Evolutionary conservation across 805 yeast species (phyloP), one percentile per base, ranked within the genome.

Genomic region (Priceomyces castillae): DNA sequence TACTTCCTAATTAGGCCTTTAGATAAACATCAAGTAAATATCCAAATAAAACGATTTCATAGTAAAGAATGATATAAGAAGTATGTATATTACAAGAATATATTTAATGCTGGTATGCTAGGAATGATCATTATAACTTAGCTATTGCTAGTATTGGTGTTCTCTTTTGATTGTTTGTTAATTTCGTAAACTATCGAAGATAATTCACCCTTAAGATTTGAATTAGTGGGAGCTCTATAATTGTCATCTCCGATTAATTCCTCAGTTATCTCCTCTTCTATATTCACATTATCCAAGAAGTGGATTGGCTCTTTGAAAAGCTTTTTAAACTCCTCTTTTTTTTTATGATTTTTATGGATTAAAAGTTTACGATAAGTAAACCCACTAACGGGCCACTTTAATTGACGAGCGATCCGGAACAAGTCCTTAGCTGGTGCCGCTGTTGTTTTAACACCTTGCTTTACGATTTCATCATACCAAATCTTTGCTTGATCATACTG

Each of bases 391-490:
- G 57, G 54, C 75, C 75, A 71, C 9, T 58, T 47, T 20, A 63
- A 48, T 42, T 64, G 65, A 18, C 64, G 53, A 3, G 74, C 73
- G 3, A 70, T 67, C 15, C 42, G 39, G 42, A 58, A 62, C 2
- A 71, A 39, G 7, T 58, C 48, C 26, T 57, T 64, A 14, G 67
- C 61, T 1, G 62, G 61, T 1, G 37, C 39, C 0, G 66, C 56
- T 2, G 59, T 61, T 10, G 73, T 52, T 28, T 50, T 50, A 7
- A 63, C 65, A 1, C 69, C 72, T 30, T 57, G 56, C 17, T 50
- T 53, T 2, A 63, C 60, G 15, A 71, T 48, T 19, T 67, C 55
- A 11, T 58, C 52, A 48, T 67, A 71, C 76, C 76, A 71, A 11
- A 56, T 30, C 34, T 62, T 58, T 3, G 74, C 71, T n/a, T 39